Evolutionary conservation across 2,329 filamentous ascomycete genomes (phyloP), one percentile per base, ranked within the genome.

Genomic region (Blastomyces percursus): DNA sequence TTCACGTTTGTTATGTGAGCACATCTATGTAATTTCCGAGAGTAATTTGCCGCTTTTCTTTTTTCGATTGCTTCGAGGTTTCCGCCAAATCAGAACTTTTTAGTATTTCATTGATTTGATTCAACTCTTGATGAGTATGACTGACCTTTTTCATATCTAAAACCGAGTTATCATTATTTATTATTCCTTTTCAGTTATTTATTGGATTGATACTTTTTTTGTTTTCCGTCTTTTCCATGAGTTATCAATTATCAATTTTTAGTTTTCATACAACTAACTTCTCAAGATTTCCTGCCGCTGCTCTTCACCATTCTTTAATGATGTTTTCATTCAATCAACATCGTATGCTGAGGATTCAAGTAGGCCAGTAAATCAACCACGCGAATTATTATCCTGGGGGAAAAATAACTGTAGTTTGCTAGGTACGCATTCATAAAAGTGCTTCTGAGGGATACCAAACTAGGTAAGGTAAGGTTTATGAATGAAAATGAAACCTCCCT

Each of bases 1-100:
- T 57, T 57, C 32, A 40, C n/a, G 54, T 57, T n/a, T 35, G 54
- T 24, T 55, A 57, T 40, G 40, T 57, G 54, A 27, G 35, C 54
- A 57, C 54, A 57, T 51, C 14, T 24, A 51, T 57, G 54, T 42
- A 57, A 40, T 57, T 57, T 57, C 54, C 54, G 21, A 42, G 8
- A 35, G 11, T 38, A 38, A 38, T 12, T 38, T 38, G 32, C 32
- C 12, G 9, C 4, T 50, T 12, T 50, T 57, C 24, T 40, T 1
- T 16, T 38, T 24, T 57, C 42, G 12, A 8, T 27, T 19, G 16
- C 38, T 16, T 40, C 5, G 8, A 55, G 52, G 7, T 21, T 35
- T 35, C 8, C 9, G 12, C 35, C 7, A 38, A 38, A 55, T 32
- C 51, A 21, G 30, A 38, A 38, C 21, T 24, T 55, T 55, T 55